Evolutionary conservation across 2,329 filamentous ascomycete genomes (phyloP).

Genomic region (Rosellinia necatrix): DNA sequence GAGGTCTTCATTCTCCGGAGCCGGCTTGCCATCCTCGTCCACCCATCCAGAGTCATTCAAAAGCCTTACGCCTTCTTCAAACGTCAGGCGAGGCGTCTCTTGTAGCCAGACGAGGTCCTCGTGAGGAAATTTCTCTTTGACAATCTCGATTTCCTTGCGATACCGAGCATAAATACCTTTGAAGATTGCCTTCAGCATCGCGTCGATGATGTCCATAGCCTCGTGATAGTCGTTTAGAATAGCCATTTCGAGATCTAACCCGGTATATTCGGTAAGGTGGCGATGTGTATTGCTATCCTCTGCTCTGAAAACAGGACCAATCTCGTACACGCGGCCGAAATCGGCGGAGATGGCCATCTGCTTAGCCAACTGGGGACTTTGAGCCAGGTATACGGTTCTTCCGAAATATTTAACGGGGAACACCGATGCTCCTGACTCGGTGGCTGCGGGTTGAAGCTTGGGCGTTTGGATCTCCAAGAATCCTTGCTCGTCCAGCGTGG

Average conservation of each 20-base stretch:
- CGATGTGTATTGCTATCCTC: constrained; percentile 96
- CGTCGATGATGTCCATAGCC: constrained; percentile 77
- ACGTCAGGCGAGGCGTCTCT: constrained; percentile 79
- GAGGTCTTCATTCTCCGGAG: constrained; percentile 77
- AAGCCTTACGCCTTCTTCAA: constrained; percentile 78
- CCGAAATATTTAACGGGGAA: constrained; percentile 94
- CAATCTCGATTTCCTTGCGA: constrained; percentile 71
- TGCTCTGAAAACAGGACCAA: constrained; percentile 87
- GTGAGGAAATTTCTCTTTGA: constrained; percentile 85
- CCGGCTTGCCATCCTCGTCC: constrained; percentile 74
- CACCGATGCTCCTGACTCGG: constrained; percentile 88
- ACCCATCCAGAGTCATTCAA: constrained; percentile 77
- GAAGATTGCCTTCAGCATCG: constrained; percentile 80
- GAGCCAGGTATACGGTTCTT: constrained; percentile 82
- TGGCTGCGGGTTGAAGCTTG: constrained; percentile 87
- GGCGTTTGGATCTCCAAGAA: constrained; percentile 96
- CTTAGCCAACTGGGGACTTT: constrained; percentile 90
- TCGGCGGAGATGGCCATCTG: constrained; percentile 92
- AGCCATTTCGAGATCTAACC: constrained; percentile 90
- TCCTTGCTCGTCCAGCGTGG: constrained; percentile 71
- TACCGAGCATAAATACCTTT: constrained; percentile 71
- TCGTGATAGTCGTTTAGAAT: constrained; percentile 91
- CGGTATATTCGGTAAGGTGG: constrained; percentile 93
- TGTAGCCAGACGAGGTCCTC: constrained; percentile 87
- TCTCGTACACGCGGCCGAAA: constrained; percentile 87